phyloP scores from a whole-genome alignment of 192 early-diverging fungal genomes.

The Kickxella alabastrina region DNA sequence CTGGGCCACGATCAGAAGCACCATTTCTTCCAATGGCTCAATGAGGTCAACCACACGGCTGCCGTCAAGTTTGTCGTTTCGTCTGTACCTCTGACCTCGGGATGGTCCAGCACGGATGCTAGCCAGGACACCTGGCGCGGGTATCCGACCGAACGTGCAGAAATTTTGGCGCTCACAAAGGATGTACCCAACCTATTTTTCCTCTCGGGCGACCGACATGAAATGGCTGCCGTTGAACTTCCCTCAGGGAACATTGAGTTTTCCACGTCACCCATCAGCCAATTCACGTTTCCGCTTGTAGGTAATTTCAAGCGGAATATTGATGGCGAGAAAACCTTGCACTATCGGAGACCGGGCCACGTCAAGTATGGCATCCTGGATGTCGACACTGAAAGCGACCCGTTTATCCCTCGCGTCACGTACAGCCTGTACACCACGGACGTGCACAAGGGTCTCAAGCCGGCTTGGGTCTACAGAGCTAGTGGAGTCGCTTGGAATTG shows the following conservation, averaged over 20 bases:
- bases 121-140: slow-evolving; percentile 53
- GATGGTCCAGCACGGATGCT: slow-evolving; percentile 44
- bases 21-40: slow-evolving; percentile 48
- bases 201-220: slow-evolving; percentile 55
- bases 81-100: slow-evolving; percentile 46
- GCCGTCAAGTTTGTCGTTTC: slow-evolving; percentile 51
- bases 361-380: slow-evolving; percentile 52
- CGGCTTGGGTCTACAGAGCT: slow-evolving; percentile 40
- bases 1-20: slow-evolving; percentile 45
- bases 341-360: slow-evolving; percentile 41
- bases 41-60: slow-evolving; percentile 44
- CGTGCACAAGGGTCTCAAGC: slow-evolving; percentile 16
- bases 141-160: slow-evolving; percentile 46
- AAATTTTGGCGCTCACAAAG: slow-evolving; percentile 38
- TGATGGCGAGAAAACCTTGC: slow-evolving; percentile 39
- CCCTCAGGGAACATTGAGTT: slow-evolving; percentile 50
- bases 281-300: slow-evolving; percentile 49
- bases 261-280: slow-evolving; percentile 48
- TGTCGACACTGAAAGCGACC: slow-evolving; percentile 41
- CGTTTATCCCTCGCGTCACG: slow-evolving; percentile 25
- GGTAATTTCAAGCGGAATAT: slow-evolving; percentile 23
- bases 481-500: slow-evolving; percentile 37
- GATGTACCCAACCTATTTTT: slow-evolving; percentile 41
- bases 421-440: slow-evolving; percentile 50
- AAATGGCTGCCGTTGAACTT: slow-evolving; percentile 46